phyloP scores from a whole-genome alignment of 345 rosid species.

The Gossypium bickii region DNA sequence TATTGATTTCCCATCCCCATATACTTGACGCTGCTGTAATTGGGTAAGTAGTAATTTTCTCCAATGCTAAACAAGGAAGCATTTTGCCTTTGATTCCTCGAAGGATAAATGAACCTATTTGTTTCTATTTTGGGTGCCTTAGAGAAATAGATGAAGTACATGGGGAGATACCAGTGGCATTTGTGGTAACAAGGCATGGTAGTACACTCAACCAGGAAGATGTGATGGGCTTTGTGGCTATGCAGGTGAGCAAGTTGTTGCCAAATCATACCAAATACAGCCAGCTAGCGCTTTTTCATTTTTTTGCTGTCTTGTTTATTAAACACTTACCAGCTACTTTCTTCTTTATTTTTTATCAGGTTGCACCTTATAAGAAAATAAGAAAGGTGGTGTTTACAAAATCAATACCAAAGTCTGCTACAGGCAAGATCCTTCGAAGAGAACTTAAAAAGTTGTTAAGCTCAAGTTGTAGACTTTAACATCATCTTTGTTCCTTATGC shows the following conservation, averaged over 20 bases:
- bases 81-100: background rate
- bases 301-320: background rate
- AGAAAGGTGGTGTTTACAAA: slow-evolving; percentile 59
- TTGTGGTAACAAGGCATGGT: slow-evolving; percentile 54
- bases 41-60: slow-evolving; percentile 35
- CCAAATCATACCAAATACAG: background rate
- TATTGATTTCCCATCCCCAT: slow-evolving; percentile 62
- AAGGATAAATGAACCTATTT: background rate
- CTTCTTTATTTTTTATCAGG: slow-evolving; percentile 34
- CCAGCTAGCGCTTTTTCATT: background rate
- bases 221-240: slow-evolving; percentile 50
- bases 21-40: slow-evolving; percentile 73
- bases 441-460: slow-evolving; percentile 43
- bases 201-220: slow-evolving; percentile 42
- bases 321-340: background rate
- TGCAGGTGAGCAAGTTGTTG: slow-evolving; percentile 39
- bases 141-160: slow-evolving; percentile 47
- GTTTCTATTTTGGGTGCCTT: slow-evolving; percentile 9
- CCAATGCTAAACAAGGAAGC: background rate
- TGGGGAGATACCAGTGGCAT: slow-evolving; percentile 87
- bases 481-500: background rate
- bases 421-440: slow-evolving; percentile 76
- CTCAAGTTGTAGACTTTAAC: slow-evolving; percentile 45
- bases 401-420: slow-evolving; percentile 67
- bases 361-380: slow-evolving; percentile 83